A percentile compares a stretch with the other conserved stretches of the same genome.
Conservation (phyloP, 352 stramenopile genomes). For the Phytopythium kandeliae region DNA sequence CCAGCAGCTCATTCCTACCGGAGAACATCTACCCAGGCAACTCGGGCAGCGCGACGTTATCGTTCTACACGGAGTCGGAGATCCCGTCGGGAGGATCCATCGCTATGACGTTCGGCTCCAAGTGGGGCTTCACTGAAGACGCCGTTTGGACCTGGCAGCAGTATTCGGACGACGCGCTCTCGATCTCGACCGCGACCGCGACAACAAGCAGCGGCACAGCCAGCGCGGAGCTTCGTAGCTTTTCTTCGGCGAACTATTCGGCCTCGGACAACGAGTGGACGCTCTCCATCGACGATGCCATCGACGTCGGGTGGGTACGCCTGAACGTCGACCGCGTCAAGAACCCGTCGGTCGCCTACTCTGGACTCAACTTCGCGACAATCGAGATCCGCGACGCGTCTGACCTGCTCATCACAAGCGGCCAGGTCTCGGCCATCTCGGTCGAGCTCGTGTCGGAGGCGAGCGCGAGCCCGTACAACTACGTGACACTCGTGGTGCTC, state of each 20-base stretch:
- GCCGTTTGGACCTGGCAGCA: conserved; percentile 52
- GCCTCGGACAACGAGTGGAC: conserved; percentile 42
- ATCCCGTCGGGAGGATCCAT: conserved; percentile 47
- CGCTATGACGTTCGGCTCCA: conserved; percentile 46
- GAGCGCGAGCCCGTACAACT: conserved; percentile 82
- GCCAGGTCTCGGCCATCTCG: conserved; percentile 67
- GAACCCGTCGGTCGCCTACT: conserved; percentile 66
- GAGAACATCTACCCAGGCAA: conserved; percentile 86
- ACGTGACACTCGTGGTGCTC: conserved; percentile 84
- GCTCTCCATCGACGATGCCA: conserved; percentile 41
- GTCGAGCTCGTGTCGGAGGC: conserved; percentile 56
- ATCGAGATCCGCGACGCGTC: conserved; percentile 50
- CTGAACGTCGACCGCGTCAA: conserved; percentile 64
- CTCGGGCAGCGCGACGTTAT: conserved; percentile 64
- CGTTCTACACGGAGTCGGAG: conserved; percentile 66
- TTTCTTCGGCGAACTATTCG: conserved; percentile 21
- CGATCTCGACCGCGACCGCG: conserved; percentile 1
- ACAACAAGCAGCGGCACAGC: conserved; percentile 5
- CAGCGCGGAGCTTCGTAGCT: conserved; percentile 7
- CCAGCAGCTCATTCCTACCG: conserved; percentile 69
- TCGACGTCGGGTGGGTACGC: conserved; percentile 64
- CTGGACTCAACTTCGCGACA: conserved; percentile 53
- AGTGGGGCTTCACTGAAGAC: conserved; percentile 52
- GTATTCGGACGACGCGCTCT: conserved; percentile 14
- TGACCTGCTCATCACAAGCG: conserved; percentile 48